A percentile compares a stretch with the other conserved stretches of the same genome.
Evolutionary conservation across 2,329 filamentous ascomycete genomes (phyloP).

Genomic region (Metarhizium guizhouense): DNA sequence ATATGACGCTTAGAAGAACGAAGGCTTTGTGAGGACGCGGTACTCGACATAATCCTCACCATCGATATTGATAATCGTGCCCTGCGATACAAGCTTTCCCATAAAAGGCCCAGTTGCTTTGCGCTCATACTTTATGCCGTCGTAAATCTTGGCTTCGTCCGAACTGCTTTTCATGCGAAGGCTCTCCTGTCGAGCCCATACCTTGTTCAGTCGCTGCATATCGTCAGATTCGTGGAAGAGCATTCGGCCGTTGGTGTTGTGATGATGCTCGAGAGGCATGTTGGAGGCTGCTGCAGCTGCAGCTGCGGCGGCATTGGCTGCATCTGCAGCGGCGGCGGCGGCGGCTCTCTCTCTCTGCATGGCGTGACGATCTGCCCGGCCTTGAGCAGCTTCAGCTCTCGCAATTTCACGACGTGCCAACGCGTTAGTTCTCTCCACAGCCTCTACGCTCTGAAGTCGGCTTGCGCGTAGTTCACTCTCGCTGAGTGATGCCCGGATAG

Average conservation of each 20-base stretch:
- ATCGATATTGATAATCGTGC: slow-evolving; percentile 54
- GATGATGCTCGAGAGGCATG: slow-evolving; percentile 10
- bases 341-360: slow-evolving; percentile 30
- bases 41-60: slow-evolving; percentile 62
- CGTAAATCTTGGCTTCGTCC: slow-evolving; percentile 48
- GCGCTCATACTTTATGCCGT: slow-evolving; percentile 53
- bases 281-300: slow-evolving; percentile 16
- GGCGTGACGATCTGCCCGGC: slow-evolving; percentile 40
- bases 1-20: slow-evolving; percentile 41
- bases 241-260: slow-evolving; percentile 17
- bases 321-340: slow-evolving; percentile 22
- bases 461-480: slow-evolving; percentile 11
- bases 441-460: slow-evolving; percentile 18
- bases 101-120: slow-evolving; percentile 51
- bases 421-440: slow-evolving; percentile 37
- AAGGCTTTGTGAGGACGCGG: slow-evolving; percentile 53
- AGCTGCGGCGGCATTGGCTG: slow-evolving; percentile 15
- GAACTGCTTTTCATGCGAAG: slow-evolving; percentile 31
- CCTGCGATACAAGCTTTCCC: slow-evolving; percentile 54
- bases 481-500: slow-evolving; percentile 18
- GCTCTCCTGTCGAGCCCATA: slow-evolving; percentile 47
- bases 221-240: slow-evolving; percentile 38
- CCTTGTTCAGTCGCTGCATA: slow-evolving; percentile 42
- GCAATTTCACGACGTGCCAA: slow-evolving; percentile 44
- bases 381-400: slow-evolving; percentile 41